Base-by-base conservation (phyloP, 2,329 filamentous ascomycete genomes). In the Botrytis deweyae region DNA sequence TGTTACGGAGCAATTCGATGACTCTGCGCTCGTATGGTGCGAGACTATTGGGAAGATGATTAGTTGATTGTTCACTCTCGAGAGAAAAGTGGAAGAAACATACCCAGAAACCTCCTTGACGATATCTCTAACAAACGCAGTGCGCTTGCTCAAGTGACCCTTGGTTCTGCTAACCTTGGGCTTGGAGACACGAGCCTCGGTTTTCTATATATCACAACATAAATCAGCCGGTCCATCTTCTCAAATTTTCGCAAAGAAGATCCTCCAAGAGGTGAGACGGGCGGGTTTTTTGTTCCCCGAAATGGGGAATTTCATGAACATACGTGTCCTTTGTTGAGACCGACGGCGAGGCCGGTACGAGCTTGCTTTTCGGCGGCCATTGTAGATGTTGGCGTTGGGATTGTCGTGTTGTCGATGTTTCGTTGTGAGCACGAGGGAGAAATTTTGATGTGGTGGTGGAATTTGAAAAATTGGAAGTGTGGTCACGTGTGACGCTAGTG, bases 1-100 rank as follows among this genome's bases (percentile, higher is more conserved):
- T 92, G 93, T 99, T 99, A 83, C 96, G 94, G 87, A 99, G 92
- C 85, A 99, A 89, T 91, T 99, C 96, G 84, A 99, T 97, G 82
- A 99, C 93, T 84, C 96, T 94, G 87, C 96, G 95, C 92, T 99
- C 96, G 86, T 99, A 96, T 83, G 93, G 93, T 81, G 93, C 93
- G 81, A 96, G 92, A 84, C 93, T 92, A 75, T 75, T 40, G 14
- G 52, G 14, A 14, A 36, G 2, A 61, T 29, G 63, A 74, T 78
- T 76, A 76, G 76, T 61, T 49, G n/a, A 44, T 36, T 18, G 58
- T 71, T n/a, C 16, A 3, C 25, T 1, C 18, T 20, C 9, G n/a
- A 63, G 16, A 16, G n/a, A 46, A 58, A 61, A 64, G 70, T 74
- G 58, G 75, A 33, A 58, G n/a, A 61, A 78, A 89, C 91, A 83